Evolutionary conservation across 2,329 filamentous ascomycete genomes (phyloP).

Genomic region (Claviceps africana): DNA sequence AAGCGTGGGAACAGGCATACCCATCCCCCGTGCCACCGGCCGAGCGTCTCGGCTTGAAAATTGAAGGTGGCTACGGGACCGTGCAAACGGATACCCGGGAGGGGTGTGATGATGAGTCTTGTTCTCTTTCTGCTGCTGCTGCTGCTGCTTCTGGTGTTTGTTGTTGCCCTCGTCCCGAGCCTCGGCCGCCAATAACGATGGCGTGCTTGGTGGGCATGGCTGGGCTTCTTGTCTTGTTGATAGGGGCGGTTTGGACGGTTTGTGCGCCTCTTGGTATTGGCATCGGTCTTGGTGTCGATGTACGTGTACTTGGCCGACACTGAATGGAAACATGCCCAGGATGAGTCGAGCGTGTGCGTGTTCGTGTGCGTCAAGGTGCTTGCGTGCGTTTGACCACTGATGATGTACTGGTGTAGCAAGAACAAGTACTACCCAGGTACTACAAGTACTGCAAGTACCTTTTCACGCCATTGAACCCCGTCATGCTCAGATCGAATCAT

Average conservation of each 20-base stretch:
- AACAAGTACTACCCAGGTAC: too few relatives aligned
- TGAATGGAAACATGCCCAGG: too few relatives aligned
- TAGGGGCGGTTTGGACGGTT: not conserved
- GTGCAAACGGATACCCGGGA: not conserved
- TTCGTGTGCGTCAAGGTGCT: too few relatives aligned
- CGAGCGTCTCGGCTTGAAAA: not conserved
- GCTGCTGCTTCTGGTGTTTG: not conserved
- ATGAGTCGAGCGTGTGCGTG: too few relatives aligned
- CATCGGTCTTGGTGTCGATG: not conserved
- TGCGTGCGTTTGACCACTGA: too few relatives aligned
- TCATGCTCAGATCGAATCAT: too few relatives aligned
- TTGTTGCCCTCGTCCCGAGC: not conserved
- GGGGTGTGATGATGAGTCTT: not conserved
- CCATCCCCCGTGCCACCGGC: not conserved
- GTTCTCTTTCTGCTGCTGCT: not conserved
- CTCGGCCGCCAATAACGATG: not conserved
- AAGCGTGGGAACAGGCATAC: not conserved
- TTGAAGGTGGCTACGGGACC: not conserved
- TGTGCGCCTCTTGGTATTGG: not conserved
- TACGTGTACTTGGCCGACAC: too few relatives aligned
- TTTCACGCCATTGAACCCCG: too few relatives aligned
- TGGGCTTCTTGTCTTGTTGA: not conserved
- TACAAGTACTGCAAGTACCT: too few relatives aligned
- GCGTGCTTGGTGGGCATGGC: not conserved
- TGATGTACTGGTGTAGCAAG: too few relatives aligned